A percentile compares a stretch with the other conserved stretches of the same genome.
Evolutionary conservation across 441 rosid species (phyloP).

Genomic region (Populus hybrid): DNA sequence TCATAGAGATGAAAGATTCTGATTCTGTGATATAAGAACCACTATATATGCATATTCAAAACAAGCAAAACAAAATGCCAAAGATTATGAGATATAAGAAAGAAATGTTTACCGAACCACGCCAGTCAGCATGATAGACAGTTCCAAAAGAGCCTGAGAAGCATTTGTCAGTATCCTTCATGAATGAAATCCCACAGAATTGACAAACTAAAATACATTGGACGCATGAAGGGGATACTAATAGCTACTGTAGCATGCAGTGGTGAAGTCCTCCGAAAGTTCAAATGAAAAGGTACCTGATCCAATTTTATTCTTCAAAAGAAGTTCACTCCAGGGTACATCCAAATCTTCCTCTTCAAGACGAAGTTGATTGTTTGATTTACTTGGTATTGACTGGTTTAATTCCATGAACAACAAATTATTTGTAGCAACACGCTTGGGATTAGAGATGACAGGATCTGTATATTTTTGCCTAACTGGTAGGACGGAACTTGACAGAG

Average conservation of each 20-base stretch:
- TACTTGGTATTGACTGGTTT: constrained; percentile 19
- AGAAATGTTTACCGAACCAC: constrained; percentile 67
- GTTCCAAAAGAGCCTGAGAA: constrained; percentile 96
- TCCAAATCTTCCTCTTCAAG: constrained; percentile 79
- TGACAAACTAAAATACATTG: not conserved
- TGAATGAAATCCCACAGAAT: constrained; percentile 6
- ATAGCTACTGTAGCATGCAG: not conserved
- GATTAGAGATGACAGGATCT: constrained; percentile 21
- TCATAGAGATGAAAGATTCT: not conserved
- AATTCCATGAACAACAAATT: constrained; percentile 11
- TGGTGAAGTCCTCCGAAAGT: constrained; percentile 2
- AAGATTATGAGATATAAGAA: not conserved
- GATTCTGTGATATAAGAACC: not conserved
- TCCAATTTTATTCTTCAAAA: constrained; percentile 73
- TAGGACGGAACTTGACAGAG: constrained; percentile 15
- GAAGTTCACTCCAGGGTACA: constrained; percentile 81
- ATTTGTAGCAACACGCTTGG: constrained; percentile 20
- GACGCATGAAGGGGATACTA: constrained; percentile 1
- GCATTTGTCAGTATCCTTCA: constrained; percentile 18
- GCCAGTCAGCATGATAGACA: constrained; percentile 94
- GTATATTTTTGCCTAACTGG: constrained; percentile 19
- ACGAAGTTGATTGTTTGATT: constrained; percentile 46
- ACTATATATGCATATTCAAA: not conserved
- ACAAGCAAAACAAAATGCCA: not conserved
- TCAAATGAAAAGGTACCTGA: constrained; percentile 50